Evolutionary conservation across 441 rosid species (phyloP).

Genomic region (Capsella rubella): DNA sequence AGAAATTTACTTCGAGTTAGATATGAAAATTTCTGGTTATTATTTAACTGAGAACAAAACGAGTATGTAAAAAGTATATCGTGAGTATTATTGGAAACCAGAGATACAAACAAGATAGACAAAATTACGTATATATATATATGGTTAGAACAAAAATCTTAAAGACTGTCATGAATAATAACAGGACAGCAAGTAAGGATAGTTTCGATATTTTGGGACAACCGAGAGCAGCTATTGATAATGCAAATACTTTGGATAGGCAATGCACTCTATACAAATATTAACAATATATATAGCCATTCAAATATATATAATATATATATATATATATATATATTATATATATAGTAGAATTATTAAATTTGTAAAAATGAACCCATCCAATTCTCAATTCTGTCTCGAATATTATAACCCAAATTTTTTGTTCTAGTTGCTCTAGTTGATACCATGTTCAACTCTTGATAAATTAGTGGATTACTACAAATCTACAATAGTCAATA

Average conservation of each 20-base stretch:
- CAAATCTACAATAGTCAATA: constrained; percentile 16
- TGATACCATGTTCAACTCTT: constrained; percentile 5
- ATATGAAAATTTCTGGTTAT: no score
- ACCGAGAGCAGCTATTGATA: no score
- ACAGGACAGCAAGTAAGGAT: neutral
- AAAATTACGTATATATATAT: neutral
- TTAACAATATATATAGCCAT: no score
- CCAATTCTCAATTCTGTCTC: neutral
- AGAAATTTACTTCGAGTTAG: no score
- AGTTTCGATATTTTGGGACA: constrained; percentile 12
- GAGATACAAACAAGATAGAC: neutral
- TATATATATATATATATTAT: neutral
- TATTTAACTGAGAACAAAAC: neutral
- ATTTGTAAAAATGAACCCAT: neutral
- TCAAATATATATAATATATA: no score
- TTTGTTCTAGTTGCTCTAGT: neutral
- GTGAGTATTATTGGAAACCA: neutral
- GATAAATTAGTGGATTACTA: neutral
- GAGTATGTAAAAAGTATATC: neutral
- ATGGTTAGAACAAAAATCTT: neutral
- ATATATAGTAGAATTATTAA: neutral
- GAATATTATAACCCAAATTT: neutral
- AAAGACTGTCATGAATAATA: neutral
- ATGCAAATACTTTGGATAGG: neutral
- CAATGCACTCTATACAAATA: neutral